Base-by-base conservation (phyloP, 768 basidiomycete genomes). In the Mycena galopus region DNA sequence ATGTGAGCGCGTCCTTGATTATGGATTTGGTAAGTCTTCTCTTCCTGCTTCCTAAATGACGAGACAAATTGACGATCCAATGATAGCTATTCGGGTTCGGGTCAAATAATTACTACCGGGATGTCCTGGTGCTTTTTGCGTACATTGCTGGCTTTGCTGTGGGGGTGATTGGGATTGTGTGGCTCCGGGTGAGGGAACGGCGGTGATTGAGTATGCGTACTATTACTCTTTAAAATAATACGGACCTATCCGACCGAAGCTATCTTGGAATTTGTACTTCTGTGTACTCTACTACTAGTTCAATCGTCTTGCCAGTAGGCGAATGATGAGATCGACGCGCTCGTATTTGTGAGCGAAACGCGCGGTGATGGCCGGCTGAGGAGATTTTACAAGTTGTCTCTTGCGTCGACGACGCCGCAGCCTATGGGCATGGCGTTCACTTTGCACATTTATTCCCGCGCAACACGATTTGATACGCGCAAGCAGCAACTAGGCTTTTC, bases 31-130 rank as follows among this genome's bases (percentile, higher is more conserved):
- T 94, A 76, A 72, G 91, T 83, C 39, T 3, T 32, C 50, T 68
- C 60, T 71, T 44, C n/a, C 19, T 67, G 27, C 30, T 9, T n/a
- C 69, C 51, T 21, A 35, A 21, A 33, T 61, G 16, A 39, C 4
- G 23, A 32, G 7, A 39, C 2, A 37, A 10, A 44, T 37, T 25
- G 30, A 47, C 51, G 57, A 78, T 33, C 59, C 57, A 23, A 29
- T 44, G 37, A 23, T 61, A 94, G 89, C 87, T 98, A 25, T 99
- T 98, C 78, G 97, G 96, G 1, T 98, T 98, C 77, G 89, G 90
- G 21, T 76, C 85, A 60, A 89, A 90, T 73, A 92, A 93, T 74
- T 98, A 97, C 79, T 98, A 97, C 79, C 87, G 96, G 63, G 94
- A 97, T 77, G 94, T 98, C 8, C 85, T 98, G 30, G 92, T 97